These are phyloP conservation scores for Chaetomium tenue DNA, from an alignment of 495 filamentous ascomycete species.

Conservation along the genomic window DNA sequence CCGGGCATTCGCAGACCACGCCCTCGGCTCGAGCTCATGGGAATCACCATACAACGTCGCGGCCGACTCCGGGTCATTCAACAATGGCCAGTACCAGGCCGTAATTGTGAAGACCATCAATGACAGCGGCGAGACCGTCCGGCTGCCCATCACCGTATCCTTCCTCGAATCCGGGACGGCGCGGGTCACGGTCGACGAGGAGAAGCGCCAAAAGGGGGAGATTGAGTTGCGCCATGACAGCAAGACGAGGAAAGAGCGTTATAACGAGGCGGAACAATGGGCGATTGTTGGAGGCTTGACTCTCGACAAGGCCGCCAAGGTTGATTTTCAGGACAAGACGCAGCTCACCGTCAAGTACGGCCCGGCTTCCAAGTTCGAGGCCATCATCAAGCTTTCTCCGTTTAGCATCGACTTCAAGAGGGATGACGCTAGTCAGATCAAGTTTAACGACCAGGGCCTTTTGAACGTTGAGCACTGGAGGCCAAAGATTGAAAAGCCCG, in stretches of 20 bases:
- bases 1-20: slow-evolving; percentile 80
- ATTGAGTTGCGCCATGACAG: slow-evolving; percentile 85
- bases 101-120: slow-evolving; percentile 72
- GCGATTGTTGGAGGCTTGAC: slow-evolving; percentile 76
- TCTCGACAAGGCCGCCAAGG: slow-evolving; percentile 62
- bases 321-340: slow-evolving; percentile 56
- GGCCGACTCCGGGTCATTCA: slow-evolving; percentile 66
- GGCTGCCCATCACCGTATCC: slow-evolving; percentile 77
- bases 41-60: slow-evolving; percentile 77
- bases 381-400: slow-evolving; percentile 75
- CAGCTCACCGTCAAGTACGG: slow-evolving; percentile 80
- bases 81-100: slow-evolving; percentile 75
- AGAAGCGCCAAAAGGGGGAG: slow-evolving; percentile 80
- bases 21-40: slow-evolving; percentile 64
- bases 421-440: slow-evolving; percentile 77
- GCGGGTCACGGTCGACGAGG: slow-evolving; percentile 84
- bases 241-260: slow-evolving; percentile 82
- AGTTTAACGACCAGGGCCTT: slow-evolving; percentile 81
- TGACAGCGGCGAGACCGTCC: slow-evolving; percentile 59
- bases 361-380: slow-evolving; percentile 69
- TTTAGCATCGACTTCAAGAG: slow-evolving; percentile 83
- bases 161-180: slow-evolving; percentile 87
- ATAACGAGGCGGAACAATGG: slow-evolving; percentile 88
- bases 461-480: slow-evolving; percentile 96
- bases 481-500: slow-evolving; percentile 70